These are phyloP conservation scores for Moniliophthora roreri DNA, from an alignment of 1,284 basidiomycete species.

Conservation along the genomic window DNA sequence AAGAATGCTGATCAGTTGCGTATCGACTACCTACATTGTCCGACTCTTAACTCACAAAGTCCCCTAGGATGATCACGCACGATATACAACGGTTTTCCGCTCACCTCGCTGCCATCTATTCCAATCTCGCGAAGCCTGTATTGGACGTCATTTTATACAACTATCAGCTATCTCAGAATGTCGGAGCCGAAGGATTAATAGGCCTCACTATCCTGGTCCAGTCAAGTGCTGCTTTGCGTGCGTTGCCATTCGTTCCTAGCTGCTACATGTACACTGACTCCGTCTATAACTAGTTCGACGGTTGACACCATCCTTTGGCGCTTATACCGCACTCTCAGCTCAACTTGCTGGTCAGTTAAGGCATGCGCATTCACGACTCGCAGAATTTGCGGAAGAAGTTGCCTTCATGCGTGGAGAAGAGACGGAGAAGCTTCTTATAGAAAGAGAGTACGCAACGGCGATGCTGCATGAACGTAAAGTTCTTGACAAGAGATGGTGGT, in stretches of 20 bases:
- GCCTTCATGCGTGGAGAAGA: conserved; percentile 92
- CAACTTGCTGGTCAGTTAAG: conserved; percentile 88
- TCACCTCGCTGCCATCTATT: conserved; percentile 92
- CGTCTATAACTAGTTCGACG: conserved; percentile 59
- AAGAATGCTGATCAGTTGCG: conserved; percentile 93
- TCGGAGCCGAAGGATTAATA: conserved; percentile 92
- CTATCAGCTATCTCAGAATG: conserved; percentile 91
- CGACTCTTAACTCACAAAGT: conserved; percentile 12
- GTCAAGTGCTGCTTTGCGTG: conserved; percentile 73
- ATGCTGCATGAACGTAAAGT: conserved; percentile 90
- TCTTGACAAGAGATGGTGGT: conserved; percentile 83
- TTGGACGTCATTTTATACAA: conserved; percentile 96
- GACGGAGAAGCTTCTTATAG: conserved; percentile 91
- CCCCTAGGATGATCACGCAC: conserved; percentile 83
- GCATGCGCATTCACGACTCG: conserved; percentile 91
- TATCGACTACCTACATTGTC: not conserved
- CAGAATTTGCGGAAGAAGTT: conserved; percentile 93
- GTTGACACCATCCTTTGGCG: conserved; percentile 92
- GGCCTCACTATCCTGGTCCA: conserved; percentile 87
- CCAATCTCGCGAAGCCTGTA: conserved; percentile 90
- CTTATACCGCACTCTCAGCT: conserved; percentile 83
- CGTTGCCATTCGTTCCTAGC: conserved; percentile 33
- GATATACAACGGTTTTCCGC: conserved; percentile 94
- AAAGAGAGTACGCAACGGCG: conserved; percentile 87
- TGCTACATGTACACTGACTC: conserved; percentile 1